Conservation (phyloP, 768 basidiomycete species). For the Boletus pseudopeckii region DNA sequence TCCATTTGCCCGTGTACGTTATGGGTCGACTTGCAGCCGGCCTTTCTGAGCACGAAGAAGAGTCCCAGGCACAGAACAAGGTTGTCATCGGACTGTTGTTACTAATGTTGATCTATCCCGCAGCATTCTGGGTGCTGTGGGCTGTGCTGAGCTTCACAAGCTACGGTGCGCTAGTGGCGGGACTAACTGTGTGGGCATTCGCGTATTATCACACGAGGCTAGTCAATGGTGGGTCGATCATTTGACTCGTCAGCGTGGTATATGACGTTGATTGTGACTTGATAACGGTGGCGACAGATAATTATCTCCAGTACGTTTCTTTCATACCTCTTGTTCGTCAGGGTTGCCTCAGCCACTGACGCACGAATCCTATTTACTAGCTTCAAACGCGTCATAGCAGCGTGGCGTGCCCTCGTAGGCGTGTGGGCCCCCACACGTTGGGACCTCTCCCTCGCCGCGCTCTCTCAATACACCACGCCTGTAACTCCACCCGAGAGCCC, state of each 20-base stretch:
- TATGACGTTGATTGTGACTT: conserved; percentile 18
- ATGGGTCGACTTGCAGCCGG: conserved; percentile 74
- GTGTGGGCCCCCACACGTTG: conserved; percentile 85
- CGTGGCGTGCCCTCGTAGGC: conserved; percentile 97
- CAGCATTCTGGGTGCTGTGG: conserved; percentile 86
- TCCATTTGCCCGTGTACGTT: conserved; percentile 83
- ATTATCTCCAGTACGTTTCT: conserved; percentile 68
- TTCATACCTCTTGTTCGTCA: conserved; percentile 3
- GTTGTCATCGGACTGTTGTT: conserved; percentile 82
- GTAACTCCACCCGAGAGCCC: conserved; percentile 61
- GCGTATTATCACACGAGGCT: conserved; percentile 82
- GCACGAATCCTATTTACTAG: conserved; percentile 38
- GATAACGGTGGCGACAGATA: conserved; percentile 40
- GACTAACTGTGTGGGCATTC: conserved; percentile 66
- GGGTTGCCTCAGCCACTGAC: conserved; percentile 18
- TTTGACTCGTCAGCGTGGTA: conserved; percentile 17
- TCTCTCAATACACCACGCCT: conserved; percentile 71
- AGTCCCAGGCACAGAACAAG: conserved; percentile 97
- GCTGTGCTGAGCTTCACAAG: conserved; percentile 74
- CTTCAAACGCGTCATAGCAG: conserved; percentile 80
- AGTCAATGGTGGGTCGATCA: conserved; percentile 68
- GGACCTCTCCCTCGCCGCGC: conserved; percentile 74
- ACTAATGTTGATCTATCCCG: conserved; percentile 70
- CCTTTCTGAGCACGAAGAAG: conserved; percentile 82
- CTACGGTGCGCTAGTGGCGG: conserved; percentile 70